phyloP scores from a whole-genome alignment of 176 grass and related monocot genomes.

The Lolium rigidum region DNA sequence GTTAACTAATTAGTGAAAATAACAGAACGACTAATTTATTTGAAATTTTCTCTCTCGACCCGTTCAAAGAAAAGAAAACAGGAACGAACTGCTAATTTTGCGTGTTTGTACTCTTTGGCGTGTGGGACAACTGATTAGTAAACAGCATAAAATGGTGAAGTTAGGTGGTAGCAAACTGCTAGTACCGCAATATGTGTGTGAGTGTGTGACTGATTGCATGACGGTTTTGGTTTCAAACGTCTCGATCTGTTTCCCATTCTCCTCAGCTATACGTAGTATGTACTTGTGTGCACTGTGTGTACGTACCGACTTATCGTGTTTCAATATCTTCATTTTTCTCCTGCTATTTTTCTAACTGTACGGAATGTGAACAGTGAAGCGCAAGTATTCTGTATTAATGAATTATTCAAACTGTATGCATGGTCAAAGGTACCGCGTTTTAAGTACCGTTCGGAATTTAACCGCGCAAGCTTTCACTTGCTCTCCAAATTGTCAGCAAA shows the following conservation, averaged over 20 bases:
- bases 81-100: background rate
- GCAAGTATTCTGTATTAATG: background rate
- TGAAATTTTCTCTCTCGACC: background rate
- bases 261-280: background rate
- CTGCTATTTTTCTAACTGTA: background rate
- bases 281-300: background rate
- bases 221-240: conserved; percentile 17
- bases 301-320: background rate
- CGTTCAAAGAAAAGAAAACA: background rate
- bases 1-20: too few species aligned
- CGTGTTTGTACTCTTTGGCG: background rate
- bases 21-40: too few species aligned
- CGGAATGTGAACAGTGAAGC: background rate
- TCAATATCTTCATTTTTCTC: background rate
- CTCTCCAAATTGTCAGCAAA: background rate
- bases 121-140: background rate
- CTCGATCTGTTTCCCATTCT: conserved; percentile 7
- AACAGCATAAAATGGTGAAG: background rate
- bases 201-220: conserved; percentile 4
- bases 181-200: background rate
- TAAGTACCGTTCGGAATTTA: background rate
- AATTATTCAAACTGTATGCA: conserved; percentile 4
- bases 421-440: background rate
- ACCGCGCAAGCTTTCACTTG: background rate
- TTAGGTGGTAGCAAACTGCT: background rate